phyloP scores from a whole-genome alignment of 106 monocot genomes.

The Phalaenopsis equestris region DNA sequence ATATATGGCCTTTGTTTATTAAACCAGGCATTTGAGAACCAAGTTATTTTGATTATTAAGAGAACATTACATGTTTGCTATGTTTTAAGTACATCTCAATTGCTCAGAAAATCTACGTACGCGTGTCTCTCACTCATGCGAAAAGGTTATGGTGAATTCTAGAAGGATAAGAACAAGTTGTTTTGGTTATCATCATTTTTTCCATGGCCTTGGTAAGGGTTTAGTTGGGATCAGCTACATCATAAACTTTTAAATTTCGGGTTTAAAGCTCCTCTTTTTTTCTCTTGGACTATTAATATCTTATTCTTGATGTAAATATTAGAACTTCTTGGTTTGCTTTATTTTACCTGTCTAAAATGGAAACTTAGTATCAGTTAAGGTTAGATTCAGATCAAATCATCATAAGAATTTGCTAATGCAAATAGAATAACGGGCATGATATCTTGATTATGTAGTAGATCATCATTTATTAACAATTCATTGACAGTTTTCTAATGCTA shows the following conservation, averaged over 20 bases:
- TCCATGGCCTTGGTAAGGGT: neutral
- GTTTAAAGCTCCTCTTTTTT: neutral
- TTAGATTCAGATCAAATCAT: neutral
- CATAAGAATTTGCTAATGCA: neutral
- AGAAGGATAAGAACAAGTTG: neutral
- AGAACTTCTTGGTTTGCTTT: neutral
- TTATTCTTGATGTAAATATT: neutral
- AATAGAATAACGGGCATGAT: neutral
- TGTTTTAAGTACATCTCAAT: too few relatives aligned
- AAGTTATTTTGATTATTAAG: too few relatives aligned
- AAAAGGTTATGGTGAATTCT: neutral
- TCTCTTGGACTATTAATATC: neutral
- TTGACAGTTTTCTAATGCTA: neutral
- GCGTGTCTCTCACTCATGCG: neutral
- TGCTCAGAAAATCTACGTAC: too few relatives aligned
- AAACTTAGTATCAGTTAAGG: neutral
- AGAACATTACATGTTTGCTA: too few relatives aligned
- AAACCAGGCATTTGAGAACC: too few relatives aligned
- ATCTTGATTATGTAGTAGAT: slow-evolving; percentile 5
- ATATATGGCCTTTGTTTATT: too few relatives aligned
- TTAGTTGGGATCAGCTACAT: neutral
- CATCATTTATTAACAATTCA: slow-evolving; percentile 1
- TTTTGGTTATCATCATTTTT: neutral
- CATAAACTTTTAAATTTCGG: neutral
- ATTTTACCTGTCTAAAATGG: neutral